These are phyloP conservation scores for Aspergillus sp. DNA, from an alignment of 2,329 filamentous ascomycete species.

Conservation along the genomic window DNA sequence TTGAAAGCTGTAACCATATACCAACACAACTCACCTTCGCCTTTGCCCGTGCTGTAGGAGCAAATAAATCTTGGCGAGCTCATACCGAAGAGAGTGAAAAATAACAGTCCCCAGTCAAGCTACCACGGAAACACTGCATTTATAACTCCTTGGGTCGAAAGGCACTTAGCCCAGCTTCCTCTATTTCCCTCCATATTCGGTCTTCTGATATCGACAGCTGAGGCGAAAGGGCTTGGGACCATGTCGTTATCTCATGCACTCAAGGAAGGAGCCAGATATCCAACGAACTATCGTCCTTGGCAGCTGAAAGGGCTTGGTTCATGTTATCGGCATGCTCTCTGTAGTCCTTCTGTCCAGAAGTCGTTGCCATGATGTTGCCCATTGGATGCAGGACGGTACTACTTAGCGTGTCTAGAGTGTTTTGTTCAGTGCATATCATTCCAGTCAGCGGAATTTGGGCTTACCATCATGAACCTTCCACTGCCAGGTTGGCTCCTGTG, in stretches of 20 bases:
- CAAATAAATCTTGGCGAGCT: neutral
- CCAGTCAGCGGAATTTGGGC: constrained; percentile 5
- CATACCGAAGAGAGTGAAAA: neutral
- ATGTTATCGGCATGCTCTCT: constrained; percentile 20
- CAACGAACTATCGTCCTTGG: constrained; percentile 36
- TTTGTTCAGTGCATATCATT: constrained; percentile 2
- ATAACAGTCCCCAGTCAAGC: neutral
- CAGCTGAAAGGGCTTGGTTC: neutral
- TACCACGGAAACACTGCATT: neutral
- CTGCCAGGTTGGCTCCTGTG: constrained; percentile 43
- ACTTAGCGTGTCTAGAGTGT: constrained; percentile 43
- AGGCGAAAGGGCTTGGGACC: neutral
- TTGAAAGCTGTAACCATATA: neutral
- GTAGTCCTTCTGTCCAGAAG: constrained; percentile 46
- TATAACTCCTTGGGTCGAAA: neutral
- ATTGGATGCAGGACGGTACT: constrained; percentile 48
- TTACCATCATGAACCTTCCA: constrained; percentile 48
- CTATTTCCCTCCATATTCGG: neutral
- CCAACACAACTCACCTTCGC: neutral
- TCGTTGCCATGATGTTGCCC: constrained; percentile 50
- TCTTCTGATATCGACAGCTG: neutral
- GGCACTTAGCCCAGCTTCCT: neutral
- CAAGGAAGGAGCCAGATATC: constrained; percentile 42
- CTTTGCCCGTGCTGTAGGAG: neutral
- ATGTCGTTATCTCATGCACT: neutral